Percentiles rank a stretch among this genome's conserved stretches.
phyloP scores from a whole-genome alignment of 2,329 filamentous ascomycete species.

The Mariannaea elegans region DNA sequence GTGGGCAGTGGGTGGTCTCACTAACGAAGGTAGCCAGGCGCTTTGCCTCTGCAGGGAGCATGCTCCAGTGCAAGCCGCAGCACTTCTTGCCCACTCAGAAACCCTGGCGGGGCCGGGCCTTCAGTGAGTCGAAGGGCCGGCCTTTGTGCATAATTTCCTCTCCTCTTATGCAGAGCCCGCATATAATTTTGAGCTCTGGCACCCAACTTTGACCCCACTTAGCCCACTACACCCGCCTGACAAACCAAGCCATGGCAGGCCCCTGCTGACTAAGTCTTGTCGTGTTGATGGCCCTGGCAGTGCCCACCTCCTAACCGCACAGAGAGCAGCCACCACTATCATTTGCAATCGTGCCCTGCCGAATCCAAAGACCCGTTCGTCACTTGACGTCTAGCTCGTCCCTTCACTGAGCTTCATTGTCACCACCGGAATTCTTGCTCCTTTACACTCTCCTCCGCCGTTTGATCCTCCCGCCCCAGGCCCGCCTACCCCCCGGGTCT shows the following conservation, averaged over 20 bases:
- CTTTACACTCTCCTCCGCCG: conserved; percentile 9
- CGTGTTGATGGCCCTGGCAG: conserved; percentile 15
- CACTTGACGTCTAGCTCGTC: conserved; percentile 3
- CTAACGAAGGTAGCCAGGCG: background rate
- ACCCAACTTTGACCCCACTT: background rate
- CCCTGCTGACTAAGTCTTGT: conserved; percentile 17
- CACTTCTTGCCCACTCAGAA: conserved; percentile 13
- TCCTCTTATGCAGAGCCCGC: background rate
- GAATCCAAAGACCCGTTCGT: conserved; percentile 9
- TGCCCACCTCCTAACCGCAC: conserved; percentile 24
- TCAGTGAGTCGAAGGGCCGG: background rate
- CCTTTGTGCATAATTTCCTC: background rate
- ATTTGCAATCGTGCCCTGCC: conserved; percentile 23
- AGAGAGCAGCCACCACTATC: conserved; percentile 21
- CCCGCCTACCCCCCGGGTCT: conserved; percentile 8
- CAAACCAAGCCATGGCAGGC: background rate
- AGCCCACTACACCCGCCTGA: background rate
- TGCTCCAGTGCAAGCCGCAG: conserved; percentile 11
- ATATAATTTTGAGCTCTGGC: background rate
- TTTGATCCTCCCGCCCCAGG: conserved; percentile 16
- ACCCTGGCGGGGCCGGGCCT: conserved; percentile 18
- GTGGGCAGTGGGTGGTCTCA: conserved; percentile 25
- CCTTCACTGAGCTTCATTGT: conserved; percentile 10
- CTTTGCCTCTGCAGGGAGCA: conserved; percentile 4
- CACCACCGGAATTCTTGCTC: background rate